phyloP scores from a whole-genome alignment of 2,329 filamentous ascomycete species.

The Ceratocystiopsis minuta region DNA sequence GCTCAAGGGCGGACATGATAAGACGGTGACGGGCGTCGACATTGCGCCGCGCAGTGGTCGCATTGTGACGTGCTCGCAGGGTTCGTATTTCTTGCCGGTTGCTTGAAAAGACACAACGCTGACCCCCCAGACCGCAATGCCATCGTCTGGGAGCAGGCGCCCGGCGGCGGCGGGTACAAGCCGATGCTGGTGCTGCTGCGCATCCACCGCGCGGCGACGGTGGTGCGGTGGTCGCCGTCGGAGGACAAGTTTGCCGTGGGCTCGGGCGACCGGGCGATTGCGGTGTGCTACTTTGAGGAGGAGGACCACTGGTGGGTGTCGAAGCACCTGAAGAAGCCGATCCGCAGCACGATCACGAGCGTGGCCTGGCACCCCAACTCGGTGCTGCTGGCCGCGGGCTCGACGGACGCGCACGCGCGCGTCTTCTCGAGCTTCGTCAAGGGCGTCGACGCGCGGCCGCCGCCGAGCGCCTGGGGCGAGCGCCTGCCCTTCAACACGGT shows the following conservation, averaged over 20 bases:
- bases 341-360: slow-evolving; percentile 89
- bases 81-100: slow-evolving; percentile 19
- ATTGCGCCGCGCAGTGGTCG: slow-evolving; percentile 80
- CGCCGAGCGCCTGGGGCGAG: slow-evolving; percentile 85
- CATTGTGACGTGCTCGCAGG: slow-evolving; percentile 95
- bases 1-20: slow-evolving; percentile 78
- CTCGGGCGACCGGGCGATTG: slow-evolving; percentile 86
- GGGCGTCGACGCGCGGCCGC: slow-evolving; percentile 71
- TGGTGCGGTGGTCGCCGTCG: slow-evolving; percentile 90
- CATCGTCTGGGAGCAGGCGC: slow-evolving; percentile 70
- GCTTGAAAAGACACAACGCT: no score
- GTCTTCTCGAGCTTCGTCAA: slow-evolving; percentile 96
- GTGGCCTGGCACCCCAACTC: slow-evolving; percentile 96
- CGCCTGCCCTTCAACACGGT: slow-evolving; percentile 94
- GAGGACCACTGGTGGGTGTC: slow-evolving; percentile 99
- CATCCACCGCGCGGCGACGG: slow-evolving; percentile 92
- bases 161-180: slow-evolving; percentile 82
- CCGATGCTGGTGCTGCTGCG: slow-evolving; percentile 90
- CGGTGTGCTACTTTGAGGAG: slow-evolving; percentile 96
- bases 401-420: slow-evolving; percentile 89
- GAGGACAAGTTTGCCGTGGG: slow-evolving; percentile 97
- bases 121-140: slow-evolving; percentile 77
- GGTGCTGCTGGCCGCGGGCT: slow-evolving; percentile 81
- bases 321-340: slow-evolving; percentile 98
- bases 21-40: slow-evolving; percentile 88